Conservation (phyloP, 768 basidiomycete species). For the Leccinum aurantiacum region DNA sequence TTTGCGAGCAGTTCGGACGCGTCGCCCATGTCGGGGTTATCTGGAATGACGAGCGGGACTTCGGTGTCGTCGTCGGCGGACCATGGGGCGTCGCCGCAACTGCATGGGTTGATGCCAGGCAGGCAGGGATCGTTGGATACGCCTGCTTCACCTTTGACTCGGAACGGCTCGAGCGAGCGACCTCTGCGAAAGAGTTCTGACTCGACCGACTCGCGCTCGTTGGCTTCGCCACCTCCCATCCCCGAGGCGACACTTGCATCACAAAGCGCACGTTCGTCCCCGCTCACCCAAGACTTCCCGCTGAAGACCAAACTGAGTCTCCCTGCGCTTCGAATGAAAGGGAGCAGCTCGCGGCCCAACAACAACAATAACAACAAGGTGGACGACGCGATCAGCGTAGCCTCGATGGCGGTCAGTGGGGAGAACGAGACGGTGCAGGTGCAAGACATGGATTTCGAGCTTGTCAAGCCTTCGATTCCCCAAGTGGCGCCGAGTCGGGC, state of each 20-base stretch:
- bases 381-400: constrained; percentile 32
- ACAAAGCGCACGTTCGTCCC: constrained; percentile 24
- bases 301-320: constrained; percentile 67
- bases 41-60: constrained; percentile 3
- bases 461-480: constrained; percentile 61
- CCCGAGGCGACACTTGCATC: constrained; percentile 36
- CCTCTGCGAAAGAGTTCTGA: constrained; percentile 24
- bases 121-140: constrained; percentile 21
- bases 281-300: constrained; percentile 30
- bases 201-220: constrained; percentile 34
- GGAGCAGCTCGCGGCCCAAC: constrained; percentile 13
- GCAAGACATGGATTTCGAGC: constrained; percentile 79
- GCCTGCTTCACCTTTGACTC: not conserved
- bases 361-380: constrained; percentile 19
- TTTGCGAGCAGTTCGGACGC: constrained; percentile 10
- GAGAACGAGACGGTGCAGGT: constrained; percentile 67
- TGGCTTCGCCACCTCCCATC: constrained; percentile 42
- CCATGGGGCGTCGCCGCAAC: constrained; percentile 12
- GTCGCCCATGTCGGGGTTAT: constrained; percentile 8
- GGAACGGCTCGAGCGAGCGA: constrained; percentile 23
- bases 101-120: constrained; percentile 13
- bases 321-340: constrained; percentile 57
- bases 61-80: constrained; percentile 20
- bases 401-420: constrained; percentile 23
- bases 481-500: constrained; percentile 38